These are phyloP conservation scores for Lactarius deliciosus DNA, from an alignment of 768 basidiomycete genomes.

Conservation along the genomic window DNA sequence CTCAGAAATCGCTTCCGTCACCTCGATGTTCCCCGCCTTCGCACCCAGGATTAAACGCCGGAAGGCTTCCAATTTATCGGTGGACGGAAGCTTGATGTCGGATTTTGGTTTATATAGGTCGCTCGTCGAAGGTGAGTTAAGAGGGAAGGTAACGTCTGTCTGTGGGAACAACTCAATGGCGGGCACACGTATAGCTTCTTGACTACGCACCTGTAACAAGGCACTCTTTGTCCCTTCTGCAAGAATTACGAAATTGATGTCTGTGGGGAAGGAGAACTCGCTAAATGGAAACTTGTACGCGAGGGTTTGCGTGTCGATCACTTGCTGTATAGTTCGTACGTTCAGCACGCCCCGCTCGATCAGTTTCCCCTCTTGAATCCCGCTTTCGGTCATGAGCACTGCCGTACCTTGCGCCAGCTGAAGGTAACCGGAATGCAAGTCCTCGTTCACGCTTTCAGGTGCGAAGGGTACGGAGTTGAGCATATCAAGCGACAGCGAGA, in stretches of 20 bases:
- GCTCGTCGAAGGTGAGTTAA: constrained; percentile 36
- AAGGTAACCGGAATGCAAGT: constrained; percentile 70
- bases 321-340: constrained; percentile 60
- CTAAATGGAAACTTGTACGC: constrained; percentile 79
- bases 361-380: constrained; percentile 66
- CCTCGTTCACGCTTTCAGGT: constrained; percentile 69
- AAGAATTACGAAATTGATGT: constrained; percentile 63
- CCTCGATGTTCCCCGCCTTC: constrained; percentile 52
- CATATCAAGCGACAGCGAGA: constrained; percentile 61
- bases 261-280: constrained; percentile 68
- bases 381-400: constrained; percentile 64
- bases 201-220: constrained; percentile 61
- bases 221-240: constrained; percentile 66
- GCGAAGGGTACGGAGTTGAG: constrained; percentile 59
- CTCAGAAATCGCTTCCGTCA: constrained; percentile 58
- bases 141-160: constrained; percentile 58
- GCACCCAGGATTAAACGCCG: constrained; percentile 62
- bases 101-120: constrained; percentile 52
- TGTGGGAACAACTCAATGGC: constrained; percentile 33
- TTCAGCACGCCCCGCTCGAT: constrained; percentile 63
- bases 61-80: constrained; percentile 52
- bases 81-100: constrained; percentile 46
- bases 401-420: constrained; percentile 66
- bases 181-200: background rate
- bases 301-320: constrained; percentile 62